Percentiles rank a stretch among this genome's conserved stretches.
These are phyloP conservation scores for Puccinia sorghi DNA, from an alignment of 1,284 basidiomycete genomes.

Conservation along the genomic window DNA sequence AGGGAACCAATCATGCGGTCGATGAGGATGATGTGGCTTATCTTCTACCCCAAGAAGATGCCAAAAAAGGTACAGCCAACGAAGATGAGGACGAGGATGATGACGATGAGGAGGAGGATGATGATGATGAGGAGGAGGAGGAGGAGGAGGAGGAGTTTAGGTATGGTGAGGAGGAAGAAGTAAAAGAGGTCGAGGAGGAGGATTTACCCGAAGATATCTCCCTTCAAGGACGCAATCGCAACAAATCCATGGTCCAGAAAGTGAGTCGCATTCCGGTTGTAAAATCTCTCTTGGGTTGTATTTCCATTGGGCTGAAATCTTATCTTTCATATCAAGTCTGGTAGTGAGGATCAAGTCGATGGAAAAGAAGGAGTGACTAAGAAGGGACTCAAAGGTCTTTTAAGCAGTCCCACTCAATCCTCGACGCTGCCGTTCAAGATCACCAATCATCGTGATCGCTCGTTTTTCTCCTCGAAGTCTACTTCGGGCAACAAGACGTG, in stretches of 20 bases:
- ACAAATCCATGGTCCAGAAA: constrained; percentile 4
- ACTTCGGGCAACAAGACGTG: neutral
- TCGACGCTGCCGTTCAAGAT: constrained; percentile 3
- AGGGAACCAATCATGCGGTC: constrained; percentile 22
- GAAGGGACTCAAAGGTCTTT: neutral
- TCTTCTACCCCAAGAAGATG: constrained; percentile 33
- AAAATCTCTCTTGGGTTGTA: neutral
- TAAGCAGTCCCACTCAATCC: neutral
- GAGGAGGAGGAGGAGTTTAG: constrained; percentile 10
- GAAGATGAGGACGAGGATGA: neutral
- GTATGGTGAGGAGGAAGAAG: constrained; percentile 4
- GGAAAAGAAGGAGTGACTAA: neutral
- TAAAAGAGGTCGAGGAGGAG: neutral
- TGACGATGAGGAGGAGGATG: constrained; percentile 25
- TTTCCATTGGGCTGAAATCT: neutral
- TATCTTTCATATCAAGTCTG: neutral
- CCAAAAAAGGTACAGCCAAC: neutral
- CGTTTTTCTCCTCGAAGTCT: neutral
- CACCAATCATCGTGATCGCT: neutral
- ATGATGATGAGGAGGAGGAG: neutral
- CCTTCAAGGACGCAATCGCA: neutral
- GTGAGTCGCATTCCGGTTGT: neutral
- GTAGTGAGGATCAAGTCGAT: neutral
- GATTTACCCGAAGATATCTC: neutral
- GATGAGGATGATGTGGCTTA: constrained; percentile 46